Evolutionary conservation across 1,139 yeast genomes (phyloP), one percentile per base, ranked within the genome.

Genomic region (Candida smagusa): DNA sequence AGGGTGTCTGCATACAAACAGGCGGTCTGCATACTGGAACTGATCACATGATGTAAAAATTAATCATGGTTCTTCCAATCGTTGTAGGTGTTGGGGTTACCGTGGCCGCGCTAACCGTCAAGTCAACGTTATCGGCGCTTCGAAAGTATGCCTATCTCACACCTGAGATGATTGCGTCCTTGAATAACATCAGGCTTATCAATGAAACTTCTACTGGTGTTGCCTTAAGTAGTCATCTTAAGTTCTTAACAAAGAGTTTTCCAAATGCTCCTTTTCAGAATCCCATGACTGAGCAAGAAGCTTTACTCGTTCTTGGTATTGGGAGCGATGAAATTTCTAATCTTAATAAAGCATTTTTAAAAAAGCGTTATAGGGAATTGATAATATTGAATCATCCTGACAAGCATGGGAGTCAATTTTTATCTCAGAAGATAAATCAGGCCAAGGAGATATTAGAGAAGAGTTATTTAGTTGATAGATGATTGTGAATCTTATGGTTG

Each of bases 331-430:
- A 79, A 34, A 76, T 79, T 31, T 44, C 76, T 42, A 56, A 59
- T 19, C 51, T 79, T 30, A 68, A 74, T 34, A 59, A 54, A 35
- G 61, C 63, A 59, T 50, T 72, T 44, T 62, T 86, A 32, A 71
- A 74, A 40, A 65, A 68, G 38, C 63, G 78, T 44, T 88, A 85
- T 56, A 64, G 92, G 39, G 64, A 63, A 38, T 67, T 81, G 48
- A 84, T 85, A 84, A 64, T 82, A 37, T 51, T 67, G 37, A 86
- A 71, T 41, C 95, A 85, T 54, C 95, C 95, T 0, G 95, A 85
- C 55, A 74, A 72, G 46, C 81, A 84, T 5, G 95, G 95, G 0
- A 80, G 88, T 46, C 73, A 76, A 36, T 84, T 79, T 50, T 46
- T 85, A 34, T 81, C 87, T 2, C 79, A 80, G 68, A 83, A 85